These are phyloP conservation scores for Obelidium mucronatum DNA, from an alignment of 192 early-diverging fungal species.

Conservation along the genomic window DNA sequence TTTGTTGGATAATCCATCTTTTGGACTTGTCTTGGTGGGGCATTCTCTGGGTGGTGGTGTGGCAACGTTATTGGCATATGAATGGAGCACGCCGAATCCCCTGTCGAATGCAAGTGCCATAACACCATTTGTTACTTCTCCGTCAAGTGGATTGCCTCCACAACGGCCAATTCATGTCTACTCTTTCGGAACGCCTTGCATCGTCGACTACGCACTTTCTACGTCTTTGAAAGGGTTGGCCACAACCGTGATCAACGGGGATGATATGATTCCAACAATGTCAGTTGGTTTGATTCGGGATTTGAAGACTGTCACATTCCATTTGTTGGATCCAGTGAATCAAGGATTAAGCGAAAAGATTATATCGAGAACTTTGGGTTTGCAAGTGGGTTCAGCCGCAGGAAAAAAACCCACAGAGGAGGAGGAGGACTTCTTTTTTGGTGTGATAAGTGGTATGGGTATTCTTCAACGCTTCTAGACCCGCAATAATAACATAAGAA, in stretches of 20 bases:
- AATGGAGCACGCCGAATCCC: slow-evolving; percentile 72
- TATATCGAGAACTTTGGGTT: slow-evolving; percentile 48
- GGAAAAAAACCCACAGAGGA: slow-evolving; percentile 42
- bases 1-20: slow-evolving; percentile 74
- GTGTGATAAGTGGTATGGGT: slow-evolving; percentile 62
- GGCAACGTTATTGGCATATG: slow-evolving; percentile 76
- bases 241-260: slow-evolving; percentile 65
- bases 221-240: slow-evolving; percentile 73
- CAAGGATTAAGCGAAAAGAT: slow-evolving; percentile 49
- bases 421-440: slow-evolving; percentile 85
- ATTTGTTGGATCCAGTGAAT: slow-evolving; percentile 47
- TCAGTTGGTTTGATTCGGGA: slow-evolving; percentile 82
- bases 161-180: slow-evolving; percentile 84
- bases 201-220: slow-evolving; percentile 55
- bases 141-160: slow-evolving; percentile 50
- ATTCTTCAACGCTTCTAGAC: neutral
- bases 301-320: slow-evolving; percentile 73
- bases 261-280: slow-evolving; percentile 82
- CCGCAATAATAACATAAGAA: no score
- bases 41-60: slow-evolving; percentile 92
- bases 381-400: slow-evolving; percentile 3
- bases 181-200: slow-evolving; percentile 79
- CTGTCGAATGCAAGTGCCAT: slow-evolving; percentile 46
- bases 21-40: slow-evolving; percentile 84
- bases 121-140: slow-evolving; percentile 38